Evolutionary conservation across 768 basidiomycete genomes (phyloP).

Genomic region (Coprinopsis sp.): DNA sequence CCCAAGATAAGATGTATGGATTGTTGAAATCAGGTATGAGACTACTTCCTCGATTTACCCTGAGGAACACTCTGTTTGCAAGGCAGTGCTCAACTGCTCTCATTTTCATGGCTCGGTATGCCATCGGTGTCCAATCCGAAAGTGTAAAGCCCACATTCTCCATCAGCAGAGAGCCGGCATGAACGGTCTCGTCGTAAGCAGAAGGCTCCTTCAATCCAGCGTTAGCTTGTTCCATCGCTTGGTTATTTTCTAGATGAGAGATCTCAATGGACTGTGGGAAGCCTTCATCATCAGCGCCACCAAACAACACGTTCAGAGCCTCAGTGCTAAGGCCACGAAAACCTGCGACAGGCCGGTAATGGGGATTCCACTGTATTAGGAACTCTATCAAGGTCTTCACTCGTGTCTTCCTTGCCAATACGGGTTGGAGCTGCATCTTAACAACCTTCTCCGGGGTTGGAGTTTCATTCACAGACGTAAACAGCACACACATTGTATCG

Average conservation of each 20-base stretch:
- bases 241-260: background rate
- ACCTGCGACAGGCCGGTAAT: background rate
- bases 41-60: background rate
- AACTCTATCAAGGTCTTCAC: conserved; percentile 11
- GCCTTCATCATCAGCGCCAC: background rate
- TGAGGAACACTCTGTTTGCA: conserved; percentile 6
- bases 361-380: conserved; percentile 2
- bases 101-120: conserved; percentile 10
- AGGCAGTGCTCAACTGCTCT: conserved; percentile 9
- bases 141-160: conserved; percentile 17
- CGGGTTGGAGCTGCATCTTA: conserved; percentile 1
- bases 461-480: background rate
- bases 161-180: conserved; percentile 9
- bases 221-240: conserved; percentile 1
- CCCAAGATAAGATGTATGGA: background rate
- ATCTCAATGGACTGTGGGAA: conserved; percentile 5
- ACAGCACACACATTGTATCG: conserved; percentile 14
- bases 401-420: conserved; percentile 8
- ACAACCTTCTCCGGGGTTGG: background rate
- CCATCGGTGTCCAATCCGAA: conserved; percentile 11
- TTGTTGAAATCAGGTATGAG: background rate
- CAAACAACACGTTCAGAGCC: conserved; percentile 3
- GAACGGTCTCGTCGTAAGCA: no score
- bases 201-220: conserved; percentile 6
- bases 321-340: conserved; percentile 6